Evolutionary conservation across 148 eudicot genomes (phyloP).

Genomic region (Camellia sinensis): DNA sequence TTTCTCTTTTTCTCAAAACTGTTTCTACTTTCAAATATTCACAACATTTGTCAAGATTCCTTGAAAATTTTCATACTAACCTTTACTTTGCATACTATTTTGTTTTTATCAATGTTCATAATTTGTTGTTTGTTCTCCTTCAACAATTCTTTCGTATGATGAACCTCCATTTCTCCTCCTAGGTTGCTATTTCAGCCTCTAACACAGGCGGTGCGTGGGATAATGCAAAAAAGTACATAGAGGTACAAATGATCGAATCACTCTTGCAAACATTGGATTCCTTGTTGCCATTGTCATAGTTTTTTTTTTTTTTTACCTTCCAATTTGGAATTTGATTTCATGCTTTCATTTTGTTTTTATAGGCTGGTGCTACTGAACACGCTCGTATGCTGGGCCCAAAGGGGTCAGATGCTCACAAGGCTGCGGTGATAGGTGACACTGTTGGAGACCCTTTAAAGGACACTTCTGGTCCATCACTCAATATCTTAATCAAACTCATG

Average conservation of each 20-base stretch:
- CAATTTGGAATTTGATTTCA: too few relatives aligned
- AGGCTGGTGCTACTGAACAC: constrained; percentile 11
- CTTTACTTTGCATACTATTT: too few relatives aligned
- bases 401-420: constrained; percentile 11
- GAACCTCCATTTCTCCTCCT: neutral
- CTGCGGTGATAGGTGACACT: constrained; percentile 10
- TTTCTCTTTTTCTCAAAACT: too few relatives aligned
- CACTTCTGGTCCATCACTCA: constrained; percentile 14
- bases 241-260: constrained; percentile 15
- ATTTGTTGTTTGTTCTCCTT: neutral
- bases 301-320: neutral
- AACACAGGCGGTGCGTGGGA: neutral
- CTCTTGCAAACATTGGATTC: neutral
- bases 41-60: too few relatives aligned
- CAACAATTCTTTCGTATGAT: neutral
- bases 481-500: constrained; percentile 13
- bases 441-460: constrained; percentile 11
- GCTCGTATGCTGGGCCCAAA: constrained; percentile 6
- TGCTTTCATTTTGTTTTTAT: neutral
- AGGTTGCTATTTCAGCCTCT: constrained; percentile 14
- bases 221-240: constrained; percentile 93
- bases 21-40: too few relatives aligned
- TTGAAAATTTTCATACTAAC: too few relatives aligned
- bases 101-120: too few relatives aligned
- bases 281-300: neutral